Evolutionary conservation across 2,329 filamentous ascomycete genomes (phyloP), one percentile per base, ranked within the genome.

Genomic region (Talaromyces verruculosus): DNA sequence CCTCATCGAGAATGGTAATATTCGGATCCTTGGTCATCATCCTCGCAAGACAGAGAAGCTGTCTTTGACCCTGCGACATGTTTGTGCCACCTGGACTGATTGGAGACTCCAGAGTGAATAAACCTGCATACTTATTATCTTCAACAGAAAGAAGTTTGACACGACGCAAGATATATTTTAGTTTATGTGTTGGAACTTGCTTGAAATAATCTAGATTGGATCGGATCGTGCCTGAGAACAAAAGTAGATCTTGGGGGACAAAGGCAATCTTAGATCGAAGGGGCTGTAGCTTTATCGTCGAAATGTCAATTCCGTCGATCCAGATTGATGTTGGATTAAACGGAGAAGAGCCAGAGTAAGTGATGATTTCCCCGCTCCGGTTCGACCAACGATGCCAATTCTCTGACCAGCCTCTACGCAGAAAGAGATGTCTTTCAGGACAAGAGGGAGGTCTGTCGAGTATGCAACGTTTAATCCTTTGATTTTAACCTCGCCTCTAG

Each of bases 211-310:
- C 91, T 4, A 95, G 83, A 72, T 94, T 94, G 53, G 84, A 87
- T 55, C 91, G 84, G 22, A 95, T 81, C 0, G 91, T 92, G 28
- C 91, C 91, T 0, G 89, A 91, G 79, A 95, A 94, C 6, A 95
- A 83, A 1, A 93, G 90, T 0, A 91, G 91, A 70, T 94, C 91
- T 78, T 93, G 89, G 1, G 91, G 91, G 64, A 95, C 93, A 70
- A 94, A 93, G 45, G 90, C 89, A 0, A 95, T 78, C 0, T 90
- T 84, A n/a, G 87, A 89, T 28, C 91, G 85, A 15, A 95, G 81
- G 65, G 90, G 87, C 65, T 89, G 84, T 0, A 93, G 83, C 63
- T 85, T 86, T 72, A 93, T 86, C 71, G 86, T 89, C 30, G 89
- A 88, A 61, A 93, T 91, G 72, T 93, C 90, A 13, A 91, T 70